Percentiles rank a stretch among this genome's conserved stretches.
These are phyloP conservation scores for Inga oerstediana DNA, from an alignment of 306 rosid genomes.

Conservation along the genomic window DNA sequence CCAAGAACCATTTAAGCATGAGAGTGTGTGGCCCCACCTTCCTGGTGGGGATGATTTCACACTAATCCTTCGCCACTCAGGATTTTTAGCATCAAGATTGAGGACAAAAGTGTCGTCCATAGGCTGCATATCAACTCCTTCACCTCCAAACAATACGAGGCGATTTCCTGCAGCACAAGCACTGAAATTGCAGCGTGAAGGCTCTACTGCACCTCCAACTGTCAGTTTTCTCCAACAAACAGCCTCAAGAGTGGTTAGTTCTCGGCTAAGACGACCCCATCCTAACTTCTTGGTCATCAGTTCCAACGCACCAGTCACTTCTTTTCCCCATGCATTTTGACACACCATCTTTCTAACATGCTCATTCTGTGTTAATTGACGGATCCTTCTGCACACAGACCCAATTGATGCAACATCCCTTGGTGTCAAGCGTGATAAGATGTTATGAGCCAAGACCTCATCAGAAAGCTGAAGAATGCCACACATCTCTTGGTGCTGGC, in stretches of 20 bases:
- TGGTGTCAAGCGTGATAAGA: slow-evolving; percentile 90
- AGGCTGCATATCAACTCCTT: slow-evolving; percentile 97
- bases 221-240: slow-evolving; percentile 90
- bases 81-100: slow-evolving; percentile 85
- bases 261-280: slow-evolving; percentile 95
- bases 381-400: slow-evolving; percentile 94
- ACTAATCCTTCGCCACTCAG: slow-evolving; percentile 82
- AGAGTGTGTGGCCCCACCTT: slow-evolving; percentile 97
- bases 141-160: slow-evolving; percentile 95
- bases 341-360: slow-evolving; percentile 98
- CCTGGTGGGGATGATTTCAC: slow-evolving; percentile 98
- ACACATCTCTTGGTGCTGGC: slow-evolving; percentile 66
- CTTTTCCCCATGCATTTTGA: slow-evolving; percentile 99
- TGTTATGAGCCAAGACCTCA: slow-evolving; percentile 95
- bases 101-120: slow-evolving; percentile 98
- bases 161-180: slow-evolving; percentile 97
- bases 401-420: slow-evolving; percentile 98
- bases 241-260: slow-evolving; percentile 94
- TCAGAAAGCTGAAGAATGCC: slow-evolving; percentile 97
- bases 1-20: slow-evolving; percentile 89
- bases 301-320: slow-evolving; percentile 88
- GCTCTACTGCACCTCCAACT: slow-evolving; percentile 91
- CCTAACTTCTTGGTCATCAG: slow-evolving; percentile 89
- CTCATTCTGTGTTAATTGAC: slow-evolving; percentile 86
- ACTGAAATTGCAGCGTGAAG: slow-evolving; percentile 97